These are phyloP conservation scores for Starmerella etchellsii DNA, from an alignment of 805 yeast species.

Conservation along the genomic window DNA sequence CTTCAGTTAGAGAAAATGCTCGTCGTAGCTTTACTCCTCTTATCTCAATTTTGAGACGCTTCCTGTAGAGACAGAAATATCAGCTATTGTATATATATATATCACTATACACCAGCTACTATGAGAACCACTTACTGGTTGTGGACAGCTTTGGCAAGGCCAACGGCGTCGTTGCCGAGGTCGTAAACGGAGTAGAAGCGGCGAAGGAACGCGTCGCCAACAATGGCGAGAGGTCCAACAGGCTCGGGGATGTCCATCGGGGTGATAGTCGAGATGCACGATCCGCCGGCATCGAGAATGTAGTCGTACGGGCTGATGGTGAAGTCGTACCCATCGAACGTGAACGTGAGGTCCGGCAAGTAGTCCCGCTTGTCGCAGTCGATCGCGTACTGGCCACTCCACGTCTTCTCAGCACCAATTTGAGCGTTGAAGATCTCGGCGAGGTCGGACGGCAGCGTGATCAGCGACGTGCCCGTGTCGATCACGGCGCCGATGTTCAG, in stretches of 20 bases:
- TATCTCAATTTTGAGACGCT: no score
- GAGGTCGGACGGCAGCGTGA: conserved; percentile 85
- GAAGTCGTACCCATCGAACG: conserved; percentile 80
- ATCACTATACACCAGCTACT: no score
- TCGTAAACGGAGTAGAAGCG: conserved; percentile 90
- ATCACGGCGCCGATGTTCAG: conserved; percentile 91
- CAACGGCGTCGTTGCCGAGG: conserved; percentile 80
- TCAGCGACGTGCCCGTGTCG: conserved; percentile 95
- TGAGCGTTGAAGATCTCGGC: conserved; percentile 92
- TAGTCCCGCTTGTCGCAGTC: conserved; percentile 77
- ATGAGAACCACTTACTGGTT: no score
- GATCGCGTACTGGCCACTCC: conserved; percentile 93
- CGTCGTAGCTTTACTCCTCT: no score
- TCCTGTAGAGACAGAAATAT: no score
- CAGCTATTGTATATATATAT: no score
- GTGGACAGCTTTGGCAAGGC: conserved; percentile 69
- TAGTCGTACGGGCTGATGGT: conserved; percentile 82
- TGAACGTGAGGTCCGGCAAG: conserved; percentile 86
- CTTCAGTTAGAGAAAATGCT: no score
- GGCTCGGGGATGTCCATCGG: conserved; percentile 97
- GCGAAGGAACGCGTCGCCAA: conserved; percentile 97
- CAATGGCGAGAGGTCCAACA: conserved; percentile 87
- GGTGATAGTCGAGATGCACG: conserved; percentile 92
- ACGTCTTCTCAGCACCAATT: conserved; percentile 93
- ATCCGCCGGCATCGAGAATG: conserved; percentile 85